Base-by-base conservation (phyloP, 768 basidiomycete species). In the Suillus luteus region DNA sequence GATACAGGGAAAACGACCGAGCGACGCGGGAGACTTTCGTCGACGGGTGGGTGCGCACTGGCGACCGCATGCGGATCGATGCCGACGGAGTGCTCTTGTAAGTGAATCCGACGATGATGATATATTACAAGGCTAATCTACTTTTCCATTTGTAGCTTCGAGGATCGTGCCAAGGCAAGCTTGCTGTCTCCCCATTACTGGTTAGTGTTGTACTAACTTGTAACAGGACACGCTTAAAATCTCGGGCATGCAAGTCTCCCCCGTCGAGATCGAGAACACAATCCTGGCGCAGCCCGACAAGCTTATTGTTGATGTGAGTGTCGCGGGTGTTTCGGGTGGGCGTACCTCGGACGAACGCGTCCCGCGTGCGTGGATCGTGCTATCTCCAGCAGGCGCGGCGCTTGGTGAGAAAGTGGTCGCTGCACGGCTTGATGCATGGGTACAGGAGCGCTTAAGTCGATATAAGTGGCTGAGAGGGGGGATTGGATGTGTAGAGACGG, bases 381-480 rank as follows among this genome's bases (percentile, higher is more conserved):
- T 93, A 5, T 89, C 85, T 60, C 67, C 76, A 0, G 68, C 71
- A 0, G 92, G 92, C 7, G 82, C 80, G 68, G 78, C 75, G 40
- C 69, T 79, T 3, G 88, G 89, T 11, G 72, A 71, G 38, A 62
- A 67, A 10, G 69, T 70, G 48, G 83, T 80, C 10, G 69, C 82
- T 2, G 73, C 77, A 55, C 80, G 77, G 59, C 76, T 94, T 3
- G 82, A 90, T 31, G 72, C 66, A 14, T 93, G 90, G 91, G 78
- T 84, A 44, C 78, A 82, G 65, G 78, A 83, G 72, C 82, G 84
- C 63, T 73, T 93, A 62, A 91, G 89, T 76, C 86, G 82, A 71
- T 90, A 87, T 68, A 93, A 93, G 73, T 90, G 89, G 85, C 67
- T 92, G 57, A 77, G 89, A 5, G 92, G 91, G 2, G 92, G 91